Base-by-base conservation (phyloP, 306 rosid genomes). In the Datisca glomerata region DNA sequence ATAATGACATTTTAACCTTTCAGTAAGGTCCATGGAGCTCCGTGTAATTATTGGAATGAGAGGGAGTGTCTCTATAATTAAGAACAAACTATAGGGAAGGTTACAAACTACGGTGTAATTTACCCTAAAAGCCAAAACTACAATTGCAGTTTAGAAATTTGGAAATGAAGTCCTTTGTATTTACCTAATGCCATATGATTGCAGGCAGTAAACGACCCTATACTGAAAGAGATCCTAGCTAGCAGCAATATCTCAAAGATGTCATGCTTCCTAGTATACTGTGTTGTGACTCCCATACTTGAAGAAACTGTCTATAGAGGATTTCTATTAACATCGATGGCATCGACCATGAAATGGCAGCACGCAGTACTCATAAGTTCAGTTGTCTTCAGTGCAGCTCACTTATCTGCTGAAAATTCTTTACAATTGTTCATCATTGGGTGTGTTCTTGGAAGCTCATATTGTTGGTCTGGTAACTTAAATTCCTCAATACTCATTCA, bases 261-360 rank as follows among this genome's bases (percentile, higher is more conserved):
- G 17, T 65, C 70, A 28, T 75, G 79, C 53, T 62, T 66, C 24
- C 45, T 69, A 36, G 73, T 64, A 38, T 78, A 76, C 41, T 86
- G 96, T 46, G 33, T 73, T 53, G 43, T 69, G 25, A 65, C 81
- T 47, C 96, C 96, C 15, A 22, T 86, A 29, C 59, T 81, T 61
- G 94, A 81, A 63, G 96, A 79, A 61, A 53, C 64, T 49, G 66
- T 86, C 34, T 86, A 76, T 33, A 74, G 94, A 57, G 81, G 92
- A n/a, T 86, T 78, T 67, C 64, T 86, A 37, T 50, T 86, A 45
- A 63, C 75, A 18, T 78, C 86, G 33, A 62, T 86, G 37, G 66
- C 70, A 20, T 66, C 92, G 21, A 41, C 70, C 37, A 68, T 64
- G 87, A 46, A 73, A 56, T 86, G 94, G 86, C 84, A 53, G 47